Evolutionary conservation across 495 filamentous ascomycete genomes (phyloP), one percentile per base, ranked within the genome.

Genomic region (Cudoniella acicularis): DNA sequence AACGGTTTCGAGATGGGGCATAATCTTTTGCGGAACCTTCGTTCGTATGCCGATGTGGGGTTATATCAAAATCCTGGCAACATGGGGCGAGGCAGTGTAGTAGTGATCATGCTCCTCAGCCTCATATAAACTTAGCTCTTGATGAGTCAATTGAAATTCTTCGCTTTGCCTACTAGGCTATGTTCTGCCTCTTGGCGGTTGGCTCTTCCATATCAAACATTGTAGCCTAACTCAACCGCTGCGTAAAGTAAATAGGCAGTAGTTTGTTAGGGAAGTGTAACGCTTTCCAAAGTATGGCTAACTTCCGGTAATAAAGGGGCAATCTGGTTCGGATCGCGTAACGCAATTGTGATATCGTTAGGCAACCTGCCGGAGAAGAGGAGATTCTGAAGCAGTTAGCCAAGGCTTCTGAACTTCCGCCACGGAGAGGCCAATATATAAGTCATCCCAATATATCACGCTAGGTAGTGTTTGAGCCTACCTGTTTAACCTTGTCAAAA

Each of bases 271-370:
- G 60, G 26, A 9, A 67, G 20, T n/a, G 46, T 55, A 24, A 81
- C 71, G 26, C 72, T 74, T 60, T 83, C 79, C 10, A 79, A 52
- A 3, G 64, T 68, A 25, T 78, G 69, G 24, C 89, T 87, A 30
- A 92, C 83, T 20, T 88, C 68, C 16, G 88, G 89, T 43, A 96
- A 71, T 52, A 94, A 69, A 49, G 88, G 81, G 10, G 83, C 86
- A 22, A 98, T 69, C 59, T 82, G 77, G 64, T 96, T 96, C 8
- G 92, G 81, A 72, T 98, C 93, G 62, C 93, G 79, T 74, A 98
- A 78, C 16, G 88, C 80, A 13, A 88, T 79, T 1, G 90, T 87
- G 1, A 91, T 78, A 63, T 90, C 90, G 60, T 92, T 88, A 22
- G 77, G 77, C 21, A 73, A 62, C 13, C 73, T 59, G 0, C 89